A percentile compares a stretch with the other conserved stretches of the same genome.
Conservation (phyloP, 768 basidiomycete species). For the Collybiopsis confluens region DNA sequence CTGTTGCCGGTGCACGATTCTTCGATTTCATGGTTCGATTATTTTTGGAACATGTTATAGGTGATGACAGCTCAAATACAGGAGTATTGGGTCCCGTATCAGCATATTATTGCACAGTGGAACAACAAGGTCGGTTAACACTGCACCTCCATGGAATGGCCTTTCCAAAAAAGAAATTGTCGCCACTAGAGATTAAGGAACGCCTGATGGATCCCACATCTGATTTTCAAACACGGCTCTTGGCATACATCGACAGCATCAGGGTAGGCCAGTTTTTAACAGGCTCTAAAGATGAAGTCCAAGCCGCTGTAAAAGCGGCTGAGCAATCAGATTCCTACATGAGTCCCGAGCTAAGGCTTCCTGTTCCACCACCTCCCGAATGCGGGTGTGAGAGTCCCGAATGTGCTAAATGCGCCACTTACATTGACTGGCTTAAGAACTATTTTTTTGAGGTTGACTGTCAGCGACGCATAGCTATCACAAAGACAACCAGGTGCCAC, state of each 20-base stretch:
- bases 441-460: too few species aligned
- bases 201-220: constrained; percentile 17
- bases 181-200: constrained; percentile 27
- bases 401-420: constrained; percentile 15
- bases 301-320: neutral
- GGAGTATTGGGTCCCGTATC: constrained; percentile 14
- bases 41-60: constrained; percentile 16
- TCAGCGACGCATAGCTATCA: too few species aligned
- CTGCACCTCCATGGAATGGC: constrained; percentile 32
- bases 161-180: constrained; percentile 24
- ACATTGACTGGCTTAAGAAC: neutral
- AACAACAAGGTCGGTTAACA: constrained; percentile 32
- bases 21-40: constrained; percentile 16
- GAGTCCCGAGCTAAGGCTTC: constrained; percentile 21
- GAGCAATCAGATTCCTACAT: constrained; percentile 9
- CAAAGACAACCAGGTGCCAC: too few species aligned
- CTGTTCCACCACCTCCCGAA: constrained; percentile 14
- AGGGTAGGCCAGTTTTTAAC: constrained; percentile 28
- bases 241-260: constrained; percentile 26
- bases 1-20: constrained; percentile 16
- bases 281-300: constrained; percentile 16
- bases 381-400: constrained; percentile 1
- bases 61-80: neutral
- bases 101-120: constrained; percentile 35
- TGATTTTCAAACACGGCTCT: constrained; percentile 21